Evolutionary conservation across 306 rosid species (phyloP), one percentile per base, ranked within the genome.

Genomic region (Myrica gale): DNA sequence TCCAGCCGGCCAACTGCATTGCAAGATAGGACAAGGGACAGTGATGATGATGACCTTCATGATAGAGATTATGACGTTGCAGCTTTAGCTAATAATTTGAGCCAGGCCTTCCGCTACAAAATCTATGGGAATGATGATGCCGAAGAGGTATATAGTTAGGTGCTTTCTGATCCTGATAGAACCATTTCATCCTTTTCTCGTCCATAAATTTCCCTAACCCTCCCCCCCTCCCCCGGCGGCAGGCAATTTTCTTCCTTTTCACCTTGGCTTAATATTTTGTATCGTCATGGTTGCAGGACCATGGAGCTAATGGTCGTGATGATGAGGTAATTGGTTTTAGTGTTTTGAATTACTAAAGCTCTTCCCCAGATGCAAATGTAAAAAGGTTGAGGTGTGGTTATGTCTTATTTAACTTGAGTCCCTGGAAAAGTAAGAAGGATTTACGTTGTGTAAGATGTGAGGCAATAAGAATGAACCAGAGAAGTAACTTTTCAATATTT

Each of bases 21-120:
- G 81, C 99, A 92, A 75, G 99, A 95, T 78, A 89, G 97, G 90
- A 88, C 87, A 72, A 95, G 99, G 83, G 97, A 95, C 72, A 92
- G 99, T 79, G 97, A 95, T 69, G 97, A 92, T 0, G 97, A 95
- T 75, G 99, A 92, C 66, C 88, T 92, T 84, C 90, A 86, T 80
- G 96, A 89, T 78, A 90, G 97, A 81, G 98, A 96, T 78, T 92
- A 90, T 76, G 99, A 92, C 75, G 97, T 92, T 76, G 86, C 97
- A 69, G 96, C 97, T 76, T 74, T 92, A 75, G 92, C 97, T n/a
- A 92, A 89, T 89, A 96, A 92, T 85, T 87, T 96, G 85, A 96
- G 88, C 82, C 98, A 92, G 85, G 98, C 98, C 55, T 92, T 92
- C 50, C 87, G 95, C 83, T 92, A 92, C 79, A 92, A 96, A 85